These are phyloP conservation scores for Colletotrichum ledebouriae DNA, from an alignment of 2,329 filamentous ascomycete genomes.

Conservation along the genomic window DNA sequence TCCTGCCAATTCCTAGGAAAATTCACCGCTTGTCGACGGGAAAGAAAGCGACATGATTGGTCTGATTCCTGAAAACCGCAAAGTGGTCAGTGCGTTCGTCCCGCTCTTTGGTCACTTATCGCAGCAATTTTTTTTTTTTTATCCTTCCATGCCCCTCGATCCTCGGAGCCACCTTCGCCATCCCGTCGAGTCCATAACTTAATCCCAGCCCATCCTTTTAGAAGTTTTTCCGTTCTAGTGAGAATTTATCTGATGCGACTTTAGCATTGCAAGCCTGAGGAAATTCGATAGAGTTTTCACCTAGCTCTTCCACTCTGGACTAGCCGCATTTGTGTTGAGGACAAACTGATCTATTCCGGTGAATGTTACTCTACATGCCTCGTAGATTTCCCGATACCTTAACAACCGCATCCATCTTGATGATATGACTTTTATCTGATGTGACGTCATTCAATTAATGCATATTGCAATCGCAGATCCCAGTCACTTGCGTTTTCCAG, in stretches of 20 bases:
- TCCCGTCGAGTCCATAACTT: too few relatives aligned
- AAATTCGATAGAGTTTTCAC: neutral
- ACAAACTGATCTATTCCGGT: neutral
- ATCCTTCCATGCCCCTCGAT: neutral
- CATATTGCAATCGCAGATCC: slow-evolving; percentile 4
- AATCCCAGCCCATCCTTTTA: slow-evolving; percentile 37
- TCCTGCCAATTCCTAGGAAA: slow-evolving; percentile 53
- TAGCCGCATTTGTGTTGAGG: neutral
- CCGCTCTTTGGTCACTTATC: slow-evolving; percentile 31
- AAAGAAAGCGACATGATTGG: slow-evolving; percentile 12
- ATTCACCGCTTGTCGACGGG: slow-evolving; percentile 28
- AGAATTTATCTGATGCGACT: slow-evolving; percentile 10
- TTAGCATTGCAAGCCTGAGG: slow-evolving; percentile 1
- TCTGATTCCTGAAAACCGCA: neutral
- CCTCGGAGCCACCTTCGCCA: slow-evolving; percentile 27
- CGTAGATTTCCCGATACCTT: neutral
- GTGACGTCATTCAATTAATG: slow-evolving; percentile 22
- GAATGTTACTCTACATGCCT: neutral
- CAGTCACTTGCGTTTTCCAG: slow-evolving; percentile 7
- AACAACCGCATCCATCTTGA: neutral
- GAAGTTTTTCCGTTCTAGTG: slow-evolving; percentile 26
- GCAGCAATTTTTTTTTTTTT: slow-evolving; percentile 36
- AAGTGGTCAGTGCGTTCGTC: slow-evolving; percentile 21
- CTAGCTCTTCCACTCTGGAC: neutral
- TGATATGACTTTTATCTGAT: neutral